Base-by-base conservation (phyloP, 2,329 filamentous ascomycete genomes). In the Triangularia setosa region DNA sequence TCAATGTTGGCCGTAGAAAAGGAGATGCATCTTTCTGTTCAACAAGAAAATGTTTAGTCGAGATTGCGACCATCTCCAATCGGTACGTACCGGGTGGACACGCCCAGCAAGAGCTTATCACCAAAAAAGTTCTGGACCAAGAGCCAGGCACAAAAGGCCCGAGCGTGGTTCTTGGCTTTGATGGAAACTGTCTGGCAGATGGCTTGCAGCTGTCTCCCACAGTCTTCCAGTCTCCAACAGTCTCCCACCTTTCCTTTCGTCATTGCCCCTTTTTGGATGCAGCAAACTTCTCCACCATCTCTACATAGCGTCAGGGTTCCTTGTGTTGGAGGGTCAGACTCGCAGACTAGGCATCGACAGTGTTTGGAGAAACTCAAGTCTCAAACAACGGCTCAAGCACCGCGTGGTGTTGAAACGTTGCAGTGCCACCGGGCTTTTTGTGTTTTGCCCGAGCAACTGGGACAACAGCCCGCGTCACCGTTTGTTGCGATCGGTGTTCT, bases 1-100 rank as follows among this genome's bases (percentile, higher is more conserved):
- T 16, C 3, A 4, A 18, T 11, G 30, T n/a, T 44, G 1, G 35
- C 35, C 1, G 6, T 18, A 11, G n/a, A 18, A 48, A 48, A 48
- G 40, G 40, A 48, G 40, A 48, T 48, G 52, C 24, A n/a, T 53
- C 12, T 21, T 25, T 3, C n/a, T n/a, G n/a, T n/a, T n/a, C n/a
- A 16, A 55, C 52, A 28, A 55, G 56, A 64, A 67, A 67, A 65
- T 65, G 65, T 61, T n/a, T 67, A 67, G 60, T 52, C 61, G 65
- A 65, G 62, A 67, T 67, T 67, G 30, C 60, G 40, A 48, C 30
- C 40, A 54, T 56, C 58, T 12, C 58, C 25, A 60, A 52, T 28
- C 35, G 58, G 58, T 60, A 60, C 58, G 40, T 60, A 60, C 40
- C 5, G 1, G 4, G 18, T 48, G 55, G 52, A 27, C 48, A 30